These are phyloP conservation scores for Cercophora samala DNA, from an alignment of 495 filamentous ascomycete species.

Conservation along the genomic window DNA sequence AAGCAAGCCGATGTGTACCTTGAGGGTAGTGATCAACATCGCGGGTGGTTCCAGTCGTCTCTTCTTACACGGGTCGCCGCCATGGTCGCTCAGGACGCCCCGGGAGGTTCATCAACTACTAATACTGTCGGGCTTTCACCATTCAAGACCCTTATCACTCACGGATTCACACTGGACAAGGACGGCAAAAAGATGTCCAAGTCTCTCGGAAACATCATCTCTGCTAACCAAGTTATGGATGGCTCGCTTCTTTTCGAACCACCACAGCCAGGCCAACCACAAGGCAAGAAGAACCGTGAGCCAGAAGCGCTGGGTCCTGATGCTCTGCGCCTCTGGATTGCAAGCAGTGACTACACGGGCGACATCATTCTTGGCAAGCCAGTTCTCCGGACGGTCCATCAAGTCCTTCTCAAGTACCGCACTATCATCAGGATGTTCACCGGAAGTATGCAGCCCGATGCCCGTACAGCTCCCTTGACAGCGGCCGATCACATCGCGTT, in stretches of 20 bases:
- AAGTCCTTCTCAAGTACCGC: slow-evolving; percentile 76
- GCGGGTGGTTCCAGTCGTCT: slow-evolving; percentile 99
- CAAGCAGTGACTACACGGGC: slow-evolving; percentile 82
- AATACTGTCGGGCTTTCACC: slow-evolving; percentile 47
- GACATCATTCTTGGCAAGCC: slow-evolving; percentile 77
- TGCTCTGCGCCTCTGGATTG: slow-evolving; percentile 88
- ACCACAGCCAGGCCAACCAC: slow-evolving; percentile 28
- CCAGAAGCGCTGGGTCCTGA: slow-evolving; percentile 63
- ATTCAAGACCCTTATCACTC: slow-evolving; percentile 83
- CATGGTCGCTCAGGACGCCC: slow-evolving; percentile 26
- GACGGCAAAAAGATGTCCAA: slow-evolving; percentile 97
- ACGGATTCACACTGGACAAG: slow-evolving; percentile 90
- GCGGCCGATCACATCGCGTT: slow-evolving; percentile 73
- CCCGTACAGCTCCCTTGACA: slow-evolving; percentile 42
- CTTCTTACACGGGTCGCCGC: slow-evolving; percentile 75
- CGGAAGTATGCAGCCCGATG: slow-evolving; percentile 68
- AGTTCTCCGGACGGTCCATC: slow-evolving; percentile 70
- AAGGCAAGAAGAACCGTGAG: slow-evolving; percentile 13
- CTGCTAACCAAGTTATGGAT: slow-evolving; percentile 77
- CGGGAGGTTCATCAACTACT: slow-evolving; percentile 11
- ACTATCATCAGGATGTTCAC: slow-evolving; percentile 84
- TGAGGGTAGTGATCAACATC: slow-evolving; percentile 92
- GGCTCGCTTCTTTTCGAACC: slow-evolving; percentile 56
- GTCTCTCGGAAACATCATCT: slow-evolving; percentile 85
- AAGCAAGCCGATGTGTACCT: slow-evolving; percentile 81